phyloP scores from a whole-genome alignment of 2,329 filamentous ascomycete species.

The Pyricularia pennisetigena region DNA sequence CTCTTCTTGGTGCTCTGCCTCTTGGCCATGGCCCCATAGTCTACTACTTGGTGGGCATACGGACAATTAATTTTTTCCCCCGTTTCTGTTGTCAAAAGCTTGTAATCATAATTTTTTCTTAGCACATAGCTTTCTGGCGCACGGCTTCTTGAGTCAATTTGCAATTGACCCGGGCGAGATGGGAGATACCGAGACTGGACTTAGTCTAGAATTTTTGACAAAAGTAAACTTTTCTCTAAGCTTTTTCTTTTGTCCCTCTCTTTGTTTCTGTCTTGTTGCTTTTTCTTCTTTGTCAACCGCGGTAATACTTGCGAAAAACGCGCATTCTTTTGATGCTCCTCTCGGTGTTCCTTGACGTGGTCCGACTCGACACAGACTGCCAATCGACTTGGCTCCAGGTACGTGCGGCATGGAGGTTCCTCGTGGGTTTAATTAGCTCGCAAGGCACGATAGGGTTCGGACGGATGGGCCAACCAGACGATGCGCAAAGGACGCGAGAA shows the following conservation, averaged over 20 bases:
- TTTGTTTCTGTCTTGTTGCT: too few relatives aligned
- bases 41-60: background rate
- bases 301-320: background rate
- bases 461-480: background rate
- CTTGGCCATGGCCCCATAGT: background rate
- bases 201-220: background rate
- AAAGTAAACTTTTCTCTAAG: background rate
- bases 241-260: too few relatives aligned
- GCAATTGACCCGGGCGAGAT: background rate
- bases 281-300: background rate
- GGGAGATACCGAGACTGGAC: background rate
- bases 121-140: background rate
- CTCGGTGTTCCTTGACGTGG: background rate
- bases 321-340: background rate
- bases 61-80: background rate
- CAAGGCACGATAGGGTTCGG: background rate
- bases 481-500: background rate
- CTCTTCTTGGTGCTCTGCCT: background rate
- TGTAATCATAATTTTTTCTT: background rate
- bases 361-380: background rate
- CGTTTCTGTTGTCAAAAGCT: background rate
- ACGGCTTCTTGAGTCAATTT: background rate
- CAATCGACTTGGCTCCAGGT: background rate
- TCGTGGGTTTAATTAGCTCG: background rate
- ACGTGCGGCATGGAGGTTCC: background rate